phyloP scores from a whole-genome alignment of 2,329 filamentous ascomycete species.

The Harringtonia aguacate region DNA sequence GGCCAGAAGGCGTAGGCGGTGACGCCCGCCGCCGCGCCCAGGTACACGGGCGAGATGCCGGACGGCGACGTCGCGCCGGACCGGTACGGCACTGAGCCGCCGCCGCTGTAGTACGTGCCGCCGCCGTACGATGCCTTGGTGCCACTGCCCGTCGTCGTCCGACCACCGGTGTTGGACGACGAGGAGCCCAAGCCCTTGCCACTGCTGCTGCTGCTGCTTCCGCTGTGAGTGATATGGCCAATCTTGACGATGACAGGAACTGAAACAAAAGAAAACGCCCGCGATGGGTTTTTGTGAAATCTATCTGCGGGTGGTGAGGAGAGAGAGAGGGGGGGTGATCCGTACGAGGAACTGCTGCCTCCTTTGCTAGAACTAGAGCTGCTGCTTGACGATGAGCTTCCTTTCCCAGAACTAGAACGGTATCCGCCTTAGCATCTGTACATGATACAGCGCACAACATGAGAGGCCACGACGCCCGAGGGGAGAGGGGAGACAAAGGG shows the following conservation, averaged over 20 bases:
- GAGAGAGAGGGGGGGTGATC: slow-evolving; percentile 8
- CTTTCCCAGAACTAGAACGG: slow-evolving; percentile 5
- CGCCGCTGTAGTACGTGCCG: slow-evolving; percentile 56
- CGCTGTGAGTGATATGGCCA: too few relatives aligned
- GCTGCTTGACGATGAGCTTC: slow-evolving; percentile 9
- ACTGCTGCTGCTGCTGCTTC: slow-evolving; percentile 3
- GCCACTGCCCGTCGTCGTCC: slow-evolving; percentile 48
- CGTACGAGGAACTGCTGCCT: slow-evolving; percentile 8
- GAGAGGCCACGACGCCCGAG: neutral
- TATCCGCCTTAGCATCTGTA: neutral
- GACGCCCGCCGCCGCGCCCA: slow-evolving; percentile 31
- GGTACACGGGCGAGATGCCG: slow-evolving; percentile 40
- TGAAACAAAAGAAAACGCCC: neutral
- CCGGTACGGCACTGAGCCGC: slow-evolving; percentile 48
- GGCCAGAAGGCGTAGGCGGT: slow-evolving; percentile 48
- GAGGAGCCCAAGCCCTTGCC: slow-evolving; percentile 16
- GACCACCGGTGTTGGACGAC: slow-evolving; percentile 33
- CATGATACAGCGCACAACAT: neutral
- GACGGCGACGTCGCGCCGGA: slow-evolving; percentile 39
- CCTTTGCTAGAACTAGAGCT: neutral
- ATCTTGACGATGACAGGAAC: neutral
- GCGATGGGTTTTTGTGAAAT: too few relatives aligned
- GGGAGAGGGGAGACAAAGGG: neutral
- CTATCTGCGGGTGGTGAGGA: too few relatives aligned
- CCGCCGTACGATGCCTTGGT: slow-evolving; percentile 46